Evolutionary conservation across 371 early-diverging fungal genomes (phyloP).

Genomic region (Coelomomyces lativittatus): DNA sequence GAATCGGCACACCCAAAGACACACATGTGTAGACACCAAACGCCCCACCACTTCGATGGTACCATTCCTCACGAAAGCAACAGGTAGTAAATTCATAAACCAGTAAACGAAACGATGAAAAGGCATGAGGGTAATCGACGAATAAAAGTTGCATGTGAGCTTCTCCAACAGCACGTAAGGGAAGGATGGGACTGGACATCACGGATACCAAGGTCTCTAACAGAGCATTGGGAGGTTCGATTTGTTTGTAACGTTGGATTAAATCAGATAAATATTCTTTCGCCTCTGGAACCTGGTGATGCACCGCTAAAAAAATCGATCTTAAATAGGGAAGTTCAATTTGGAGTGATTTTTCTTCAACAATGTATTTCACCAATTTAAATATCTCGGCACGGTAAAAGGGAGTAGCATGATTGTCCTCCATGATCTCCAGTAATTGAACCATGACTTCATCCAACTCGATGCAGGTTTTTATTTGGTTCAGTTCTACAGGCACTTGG

Average conservation of each 20-base stretch:
- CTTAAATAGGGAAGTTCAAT: no score
- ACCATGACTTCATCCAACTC: slow-evolving; percentile 29
- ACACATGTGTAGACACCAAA: slow-evolving; percentile 66
- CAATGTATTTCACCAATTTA: no score
- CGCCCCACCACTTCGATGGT: slow-evolving; percentile 67
- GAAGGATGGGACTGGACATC: slow-evolving; percentile 48
- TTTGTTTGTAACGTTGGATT: neutral
- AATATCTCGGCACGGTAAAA: no score
- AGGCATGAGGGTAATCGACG: slow-evolving; percentile 36
- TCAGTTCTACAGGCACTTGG: neutral
- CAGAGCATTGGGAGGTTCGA: slow-evolving; percentile 17
- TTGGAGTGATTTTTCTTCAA: no score
- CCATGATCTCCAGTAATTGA: slow-evolving; percentile 35
- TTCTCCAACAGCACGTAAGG: slow-evolving; percentile 48
- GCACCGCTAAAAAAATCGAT: no score
- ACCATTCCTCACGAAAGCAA: slow-evolving; percentile 40
- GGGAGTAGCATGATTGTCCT: no score
- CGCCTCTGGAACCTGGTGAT: neutral
- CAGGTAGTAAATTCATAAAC: slow-evolving; percentile 38
- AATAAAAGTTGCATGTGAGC: slow-evolving; percentile 45
- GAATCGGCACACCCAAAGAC: slow-evolving; percentile 24
- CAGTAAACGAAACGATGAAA: slow-evolving; percentile 56
- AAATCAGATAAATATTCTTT: neutral
- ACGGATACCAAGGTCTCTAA: slow-evolving; percentile 62
- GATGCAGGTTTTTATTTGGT: slow-evolving; percentile 4